phyloP scores from a whole-genome alignment of 805 yeast species.

The Saccharomycopsis fermentans region DNA sequence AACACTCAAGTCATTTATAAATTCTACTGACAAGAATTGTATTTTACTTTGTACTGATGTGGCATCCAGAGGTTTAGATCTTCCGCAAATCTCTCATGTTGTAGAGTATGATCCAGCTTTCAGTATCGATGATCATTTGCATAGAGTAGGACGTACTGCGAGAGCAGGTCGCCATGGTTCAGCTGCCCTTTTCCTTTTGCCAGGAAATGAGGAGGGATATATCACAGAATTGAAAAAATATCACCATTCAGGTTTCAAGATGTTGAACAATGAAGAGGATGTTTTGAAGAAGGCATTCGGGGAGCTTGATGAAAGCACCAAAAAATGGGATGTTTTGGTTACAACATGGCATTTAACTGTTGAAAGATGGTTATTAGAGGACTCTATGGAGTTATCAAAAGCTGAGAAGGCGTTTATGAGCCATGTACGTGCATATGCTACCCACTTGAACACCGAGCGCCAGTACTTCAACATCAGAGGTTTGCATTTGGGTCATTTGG shows the following conservation, averaged over 20 bases:
- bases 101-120: constrained; percentile 95
- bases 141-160: constrained; percentile 96
- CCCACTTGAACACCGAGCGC: constrained; percentile 78
- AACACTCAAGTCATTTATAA: constrained; percentile 53
- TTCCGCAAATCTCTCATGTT: constrained; percentile 77
- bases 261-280: constrained; percentile 37
- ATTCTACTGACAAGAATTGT: constrained; percentile 38
- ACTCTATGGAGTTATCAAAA: constrained; percentile 42
- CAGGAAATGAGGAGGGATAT: constrained; percentile 84
- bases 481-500: constrained; percentile 90
- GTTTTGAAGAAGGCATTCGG: constrained; percentile 28
- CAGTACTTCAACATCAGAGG: constrained; percentile 68
- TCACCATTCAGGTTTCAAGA: constrained; percentile 44
- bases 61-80: constrained; percentile 92
- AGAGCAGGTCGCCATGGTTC: constrained; percentile 87
- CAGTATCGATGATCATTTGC: constrained; percentile 87
- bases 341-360: constrained; percentile 91
- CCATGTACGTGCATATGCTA: constrained; percentile 91
- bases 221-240: constrained; percentile 47
- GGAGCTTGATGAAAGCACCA: constrained; percentile 26
- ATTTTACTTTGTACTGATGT: constrained; percentile 93
- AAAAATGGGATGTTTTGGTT: constrained; percentile 82
- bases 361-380: constrained; percentile 81
- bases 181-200: constrained; percentile 69
- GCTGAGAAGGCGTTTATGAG: constrained; percentile 81